A percentile compares a stretch with the other conserved stretches of the same genome.
Evolutionary conservation across 805 yeast genomes (phyloP).

Genomic region (Yamadazyma scolyti): DNA sequence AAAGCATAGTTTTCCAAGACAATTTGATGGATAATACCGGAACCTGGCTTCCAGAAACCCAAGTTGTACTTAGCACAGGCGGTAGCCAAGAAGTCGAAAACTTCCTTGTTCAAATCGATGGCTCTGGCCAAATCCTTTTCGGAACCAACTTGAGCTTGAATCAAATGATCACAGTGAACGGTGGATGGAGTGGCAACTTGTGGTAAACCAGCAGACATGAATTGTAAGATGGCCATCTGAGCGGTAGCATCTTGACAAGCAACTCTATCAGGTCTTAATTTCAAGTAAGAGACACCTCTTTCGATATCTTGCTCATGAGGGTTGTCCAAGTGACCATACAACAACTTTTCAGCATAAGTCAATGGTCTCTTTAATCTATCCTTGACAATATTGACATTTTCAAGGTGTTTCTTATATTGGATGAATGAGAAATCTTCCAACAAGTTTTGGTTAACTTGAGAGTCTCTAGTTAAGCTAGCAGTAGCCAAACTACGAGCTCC

Average conservation of each 20-base stretch:
- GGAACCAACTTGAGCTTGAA: constrained; percentile 94
- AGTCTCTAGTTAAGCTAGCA: constrained; percentile 55
- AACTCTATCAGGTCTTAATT: constrained; percentile 95
- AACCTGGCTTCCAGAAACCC: constrained; percentile 99
- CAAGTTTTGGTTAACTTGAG: constrained; percentile 76
- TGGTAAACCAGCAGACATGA: constrained; percentile 92
- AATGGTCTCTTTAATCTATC: constrained; percentile 81
- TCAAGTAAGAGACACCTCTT: constrained; percentile 88
- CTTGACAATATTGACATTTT: constrained; percentile 82
- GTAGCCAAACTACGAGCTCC: constrained; percentile 49
- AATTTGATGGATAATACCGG: constrained; percentile 97
- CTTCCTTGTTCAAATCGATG: constrained; percentile 87
- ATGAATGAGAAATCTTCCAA: constrained; percentile 81
- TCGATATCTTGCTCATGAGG: constrained; percentile 82
- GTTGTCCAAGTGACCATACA: constrained; percentile 91
- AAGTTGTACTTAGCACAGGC: constrained; percentile 94
- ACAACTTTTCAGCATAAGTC: constrained; percentile 92
- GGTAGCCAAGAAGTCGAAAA: constrained; percentile 82
- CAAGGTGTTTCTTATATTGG: constrained; percentile 86
- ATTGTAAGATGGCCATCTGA: constrained; percentile 95
- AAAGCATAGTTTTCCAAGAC: constrained; percentile 94
- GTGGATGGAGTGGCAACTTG: constrained; percentile 92
- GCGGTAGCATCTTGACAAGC: constrained; percentile 99
- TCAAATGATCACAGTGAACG: constrained; percentile 96
- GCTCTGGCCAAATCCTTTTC: constrained; percentile 81